Evolutionary conservation across 2,329 filamentous ascomycete genomes (phyloP).

Genomic region (Didymella segeticola): DNA sequence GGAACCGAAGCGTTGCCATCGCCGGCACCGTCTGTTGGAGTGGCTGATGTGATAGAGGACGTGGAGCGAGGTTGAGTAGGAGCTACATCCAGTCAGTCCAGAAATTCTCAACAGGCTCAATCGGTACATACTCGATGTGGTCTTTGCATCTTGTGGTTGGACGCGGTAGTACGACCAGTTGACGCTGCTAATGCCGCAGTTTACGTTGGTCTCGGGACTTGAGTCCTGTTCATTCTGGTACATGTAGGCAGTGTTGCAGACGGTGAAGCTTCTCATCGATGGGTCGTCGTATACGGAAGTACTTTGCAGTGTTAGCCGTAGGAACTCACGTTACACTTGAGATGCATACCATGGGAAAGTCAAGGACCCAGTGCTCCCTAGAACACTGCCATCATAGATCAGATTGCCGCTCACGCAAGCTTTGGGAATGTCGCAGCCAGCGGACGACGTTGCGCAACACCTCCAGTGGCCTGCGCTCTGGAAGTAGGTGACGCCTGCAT

Average conservation of each 20-base stretch:
- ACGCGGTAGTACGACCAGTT: conserved; percentile 36
- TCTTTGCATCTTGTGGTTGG: conserved; percentile 20
- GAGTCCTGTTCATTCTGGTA: conserved; percentile 33
- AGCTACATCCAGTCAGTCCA: neutral
- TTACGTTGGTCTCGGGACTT: conserved; percentile 32
- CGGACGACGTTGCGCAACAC: conserved; percentile 31
- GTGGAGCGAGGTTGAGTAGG: conserved; percentile 5
- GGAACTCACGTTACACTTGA: neutral
- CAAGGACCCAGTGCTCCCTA: conserved; percentile 2
- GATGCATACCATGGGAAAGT: conserved; percentile 22
- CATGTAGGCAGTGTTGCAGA: conserved; percentile 37
- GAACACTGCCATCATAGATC: conserved; percentile 21
- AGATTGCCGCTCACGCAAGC: conserved; percentile 32
- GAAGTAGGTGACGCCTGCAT: conserved; percentile 30
- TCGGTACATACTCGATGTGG: conserved; percentile 12
- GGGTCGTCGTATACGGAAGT: conserved; percentile 24
- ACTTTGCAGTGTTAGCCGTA: conserved; percentile 1
- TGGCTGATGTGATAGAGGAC: neutral
- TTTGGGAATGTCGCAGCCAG: conserved; percentile 28
- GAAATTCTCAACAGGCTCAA: neutral
- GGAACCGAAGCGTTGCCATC: neutral
- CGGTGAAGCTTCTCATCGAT: conserved; percentile 21
- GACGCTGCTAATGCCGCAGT: conserved; percentile 28
- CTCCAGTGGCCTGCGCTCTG: conserved; percentile 26
- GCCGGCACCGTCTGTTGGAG: neutral